Evolutionary conservation across 2,329 filamentous ascomycete genomes (phyloP).

Genomic region (Geoglossum cookeanum): DNA sequence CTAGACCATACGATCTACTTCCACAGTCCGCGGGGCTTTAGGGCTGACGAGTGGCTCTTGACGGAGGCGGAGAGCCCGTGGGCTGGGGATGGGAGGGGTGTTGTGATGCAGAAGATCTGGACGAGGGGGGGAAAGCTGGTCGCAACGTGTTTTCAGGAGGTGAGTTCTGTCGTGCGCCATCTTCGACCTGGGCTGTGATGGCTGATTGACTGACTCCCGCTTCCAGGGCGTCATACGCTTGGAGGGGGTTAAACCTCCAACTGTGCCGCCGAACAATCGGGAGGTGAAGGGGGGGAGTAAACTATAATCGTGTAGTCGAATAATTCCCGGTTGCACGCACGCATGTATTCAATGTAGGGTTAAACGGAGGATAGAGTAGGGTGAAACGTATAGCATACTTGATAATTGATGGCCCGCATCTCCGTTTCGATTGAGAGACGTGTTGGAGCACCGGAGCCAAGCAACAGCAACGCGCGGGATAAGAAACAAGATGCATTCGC

Average conservation of each 20-base stretch:
- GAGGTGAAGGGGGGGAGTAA: constrained; percentile 8
- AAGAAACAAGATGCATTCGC: too few species aligned
- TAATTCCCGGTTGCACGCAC: too few species aligned
- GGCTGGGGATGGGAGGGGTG: constrained; percentile 29
- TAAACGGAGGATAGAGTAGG: too few species aligned
- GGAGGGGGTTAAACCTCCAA: constrained; percentile 10
- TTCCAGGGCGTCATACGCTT: constrained; percentile 26
- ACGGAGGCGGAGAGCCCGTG: constrained; percentile 30
- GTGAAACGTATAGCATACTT: too few species aligned
- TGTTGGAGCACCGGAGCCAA: too few species aligned
- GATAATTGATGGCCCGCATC: too few species aligned
- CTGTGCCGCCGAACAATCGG: constrained; percentile 1
- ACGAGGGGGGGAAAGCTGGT: constrained; percentile 27
- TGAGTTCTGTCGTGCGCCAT: constrained; percentile 13
- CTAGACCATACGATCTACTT: constrained; percentile 33
- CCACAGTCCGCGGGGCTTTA: constrained; percentile 27
- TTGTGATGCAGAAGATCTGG: constrained; percentile 31
- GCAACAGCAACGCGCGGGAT: too few species aligned
- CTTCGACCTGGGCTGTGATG: neutral
- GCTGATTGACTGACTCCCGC: neutral
- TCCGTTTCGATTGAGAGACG: too few species aligned
- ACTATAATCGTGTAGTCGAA: constrained; percentile 1
- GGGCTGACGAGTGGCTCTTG: constrained; percentile 32
- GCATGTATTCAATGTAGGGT: too few species aligned
- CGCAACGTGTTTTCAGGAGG: constrained; percentile 31